phyloP scores from a whole-genome alignment of 1,284 basidiomycete species.

The Cryptococcus depauperatus region DNA sequence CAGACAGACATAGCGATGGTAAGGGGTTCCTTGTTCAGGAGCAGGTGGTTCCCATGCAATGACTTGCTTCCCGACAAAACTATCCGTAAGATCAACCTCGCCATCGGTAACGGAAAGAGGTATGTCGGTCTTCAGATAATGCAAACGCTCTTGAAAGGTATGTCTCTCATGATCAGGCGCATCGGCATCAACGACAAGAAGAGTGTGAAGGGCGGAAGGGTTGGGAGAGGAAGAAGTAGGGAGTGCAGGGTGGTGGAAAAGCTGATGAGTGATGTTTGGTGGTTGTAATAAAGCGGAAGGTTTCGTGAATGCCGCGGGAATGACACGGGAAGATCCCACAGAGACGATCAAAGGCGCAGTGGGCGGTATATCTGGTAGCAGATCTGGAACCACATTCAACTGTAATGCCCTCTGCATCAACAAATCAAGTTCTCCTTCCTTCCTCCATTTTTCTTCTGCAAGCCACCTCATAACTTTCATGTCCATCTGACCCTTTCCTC shows the following conservation, averaged over 20 bases:
- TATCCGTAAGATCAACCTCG: slow-evolving; percentile 40
- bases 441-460: slow-evolving; percentile 75
- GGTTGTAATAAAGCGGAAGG: slow-evolving; percentile 50
- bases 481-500: slow-evolving; percentile 41
- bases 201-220: slow-evolving; percentile 71
- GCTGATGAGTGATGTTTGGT: slow-evolving; percentile 18
- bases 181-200: slow-evolving; percentile 83
- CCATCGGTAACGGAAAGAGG: slow-evolving; percentile 57
- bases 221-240: slow-evolving; percentile 51
- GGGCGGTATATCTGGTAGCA: slow-evolving; percentile 65
- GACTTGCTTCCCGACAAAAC: slow-evolving; percentile 22
- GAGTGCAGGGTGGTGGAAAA: slow-evolving; percentile 24
- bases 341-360: slow-evolving; percentile 38
- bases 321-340: slow-evolving; percentile 50
- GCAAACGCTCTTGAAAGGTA: slow-evolving; percentile 65
- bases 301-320: slow-evolving; percentile 60
- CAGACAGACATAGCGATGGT: slow-evolving; percentile 35
- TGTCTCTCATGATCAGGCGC: slow-evolving; percentile 62
- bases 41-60: slow-evolving; percentile 36
- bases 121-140: slow-evolving; percentile 85
- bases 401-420: slow-evolving; percentile 86
- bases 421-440: slow-evolving; percentile 71
- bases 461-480: slow-evolving; percentile 67
- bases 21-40: slow-evolving; percentile 29
- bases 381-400: slow-evolving; percentile 84